These are phyloP conservation scores for Aspergillus nidulans DNA, from an alignment of 495 filamentous ascomycete species.

Conservation along the genomic window DNA sequence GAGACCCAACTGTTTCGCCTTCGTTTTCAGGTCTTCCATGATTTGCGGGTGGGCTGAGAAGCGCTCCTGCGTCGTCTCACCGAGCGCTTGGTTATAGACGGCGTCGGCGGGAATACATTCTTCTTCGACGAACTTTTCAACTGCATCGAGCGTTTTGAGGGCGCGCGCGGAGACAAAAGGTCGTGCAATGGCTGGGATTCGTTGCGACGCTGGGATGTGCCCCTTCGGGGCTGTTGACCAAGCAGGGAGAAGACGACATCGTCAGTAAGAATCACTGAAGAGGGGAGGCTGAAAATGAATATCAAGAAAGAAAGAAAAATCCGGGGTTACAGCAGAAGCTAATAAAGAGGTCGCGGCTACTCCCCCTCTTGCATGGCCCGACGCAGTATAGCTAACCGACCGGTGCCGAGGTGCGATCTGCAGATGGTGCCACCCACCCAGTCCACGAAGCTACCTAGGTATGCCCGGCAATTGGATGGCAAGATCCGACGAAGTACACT, in stretches of 20 bases:
- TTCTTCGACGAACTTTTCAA: neutral
- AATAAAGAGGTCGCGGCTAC: neutral
- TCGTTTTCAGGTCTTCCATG: neutral
- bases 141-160: neutral
- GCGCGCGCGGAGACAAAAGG: neutral
- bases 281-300: neutral
- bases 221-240: neutral
- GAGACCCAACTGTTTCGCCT: neutral
- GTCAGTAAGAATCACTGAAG: neutral
- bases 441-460: neutral
- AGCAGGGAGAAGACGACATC: neutral
- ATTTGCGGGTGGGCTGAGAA: neutral
- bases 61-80: neutral
- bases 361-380: neutral
- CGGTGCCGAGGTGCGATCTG: neutral
- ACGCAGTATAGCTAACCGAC: neutral
- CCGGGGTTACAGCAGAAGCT: neutral
- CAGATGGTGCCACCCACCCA: neutral
- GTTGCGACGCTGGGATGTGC: neutral
- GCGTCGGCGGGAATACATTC: neutral
- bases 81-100: neutral
- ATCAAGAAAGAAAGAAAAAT: neutral
- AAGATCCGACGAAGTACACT: too few relatives aligned
- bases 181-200: neutral
- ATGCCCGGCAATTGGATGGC: neutral